Evolutionary conservation across 495 filamentous ascomycete species (phyloP).

Genomic region (Cenococcum geophilum): DNA sequence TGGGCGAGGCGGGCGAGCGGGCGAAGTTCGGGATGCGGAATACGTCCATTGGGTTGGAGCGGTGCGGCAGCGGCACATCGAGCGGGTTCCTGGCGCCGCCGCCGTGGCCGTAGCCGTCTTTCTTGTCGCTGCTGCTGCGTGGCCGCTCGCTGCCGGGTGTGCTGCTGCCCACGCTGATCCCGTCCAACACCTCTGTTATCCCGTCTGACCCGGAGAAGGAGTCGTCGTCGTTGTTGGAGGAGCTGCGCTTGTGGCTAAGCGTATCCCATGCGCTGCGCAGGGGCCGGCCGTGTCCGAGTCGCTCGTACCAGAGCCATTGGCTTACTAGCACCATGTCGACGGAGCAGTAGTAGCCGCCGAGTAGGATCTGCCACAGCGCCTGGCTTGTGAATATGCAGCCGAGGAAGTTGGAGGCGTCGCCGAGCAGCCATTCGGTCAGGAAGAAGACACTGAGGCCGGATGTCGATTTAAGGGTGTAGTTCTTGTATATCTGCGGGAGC

Average conservation of each 20-base stretch:
- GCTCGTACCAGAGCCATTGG: constrained; percentile 66
- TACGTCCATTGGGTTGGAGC: constrained; percentile 28
- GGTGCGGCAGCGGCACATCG: constrained; percentile 12
- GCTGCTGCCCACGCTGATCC: constrained; percentile 8
- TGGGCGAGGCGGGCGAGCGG: constrained; percentile 19
- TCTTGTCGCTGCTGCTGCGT: constrained; percentile 3
- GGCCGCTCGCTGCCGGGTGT: neutral
- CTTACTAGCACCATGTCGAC: constrained; percentile 58
- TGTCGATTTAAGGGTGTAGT: constrained; percentile 58
- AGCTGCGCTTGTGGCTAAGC: neutral
- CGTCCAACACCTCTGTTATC: constrained; percentile 21
- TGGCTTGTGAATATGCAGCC: constrained; percentile 62
- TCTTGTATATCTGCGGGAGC: constrained; percentile 68
- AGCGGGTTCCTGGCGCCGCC: neutral
- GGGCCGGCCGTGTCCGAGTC: constrained; percentile 43
- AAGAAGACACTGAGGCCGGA: constrained; percentile 65
- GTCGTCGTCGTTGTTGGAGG: constrained; percentile 22
- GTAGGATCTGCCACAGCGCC: constrained; percentile 63
- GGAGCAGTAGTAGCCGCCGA: constrained; percentile 62
- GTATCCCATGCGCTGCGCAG: constrained; percentile 26
- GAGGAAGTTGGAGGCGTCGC: constrained; percentile 62
- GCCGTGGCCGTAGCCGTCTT: neutral
- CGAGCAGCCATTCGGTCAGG: constrained; percentile 62
- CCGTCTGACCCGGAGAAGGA: constrained; percentile 18
- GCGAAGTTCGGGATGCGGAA: constrained; percentile 31